Conservation (phyloP, 495 filamentous ascomycete genomes). For the Pyrenula aspistea region DNA sequence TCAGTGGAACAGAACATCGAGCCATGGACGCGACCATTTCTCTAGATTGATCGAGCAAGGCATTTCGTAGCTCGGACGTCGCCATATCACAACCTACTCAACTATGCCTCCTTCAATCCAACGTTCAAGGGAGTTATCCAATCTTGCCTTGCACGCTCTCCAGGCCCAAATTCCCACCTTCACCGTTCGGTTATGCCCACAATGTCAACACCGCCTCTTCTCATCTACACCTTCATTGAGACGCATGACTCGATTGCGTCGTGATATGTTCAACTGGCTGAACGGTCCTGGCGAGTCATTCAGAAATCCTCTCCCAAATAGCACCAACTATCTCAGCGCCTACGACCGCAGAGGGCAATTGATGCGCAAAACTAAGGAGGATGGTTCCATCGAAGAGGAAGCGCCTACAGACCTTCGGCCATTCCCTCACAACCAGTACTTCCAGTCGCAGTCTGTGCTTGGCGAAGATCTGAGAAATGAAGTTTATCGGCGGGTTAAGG, state of each 20-base stretch:
- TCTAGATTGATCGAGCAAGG: too few species aligned
- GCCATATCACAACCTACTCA: not conserved
- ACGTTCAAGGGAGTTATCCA: not conserved
- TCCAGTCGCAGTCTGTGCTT: constrained; percentile 61
- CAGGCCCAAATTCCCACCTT: not conserved
- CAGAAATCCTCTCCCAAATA: constrained; percentile 40
- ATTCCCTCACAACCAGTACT: constrained; percentile 67
- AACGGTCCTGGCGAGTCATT: constrained; percentile 41
- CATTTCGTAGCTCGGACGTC: too few species aligned
- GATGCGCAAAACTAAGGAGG: constrained; percentile 13
- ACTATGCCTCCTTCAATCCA: not conserved
- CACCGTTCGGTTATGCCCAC: not conserved
- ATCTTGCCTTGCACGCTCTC: not conserved
- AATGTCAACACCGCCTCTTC: constrained; percentile 22
- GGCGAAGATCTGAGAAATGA: constrained; percentile 62
- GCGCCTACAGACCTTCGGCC: constrained; percentile 27
- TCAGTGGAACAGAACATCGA: too few species aligned
- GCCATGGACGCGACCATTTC: too few species aligned
- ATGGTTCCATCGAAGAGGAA: constrained; percentile 8
- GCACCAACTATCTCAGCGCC: constrained; percentile 54
- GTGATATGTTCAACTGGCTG: constrained; percentile 57
- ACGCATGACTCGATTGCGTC: constrained; percentile 32
- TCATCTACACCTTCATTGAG: constrained; percentile 30
- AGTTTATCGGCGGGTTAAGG: constrained; percentile 58
- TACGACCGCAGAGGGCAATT: constrained; percentile 30